Conservation (phyloP, 1,139 yeast species). For the Pneumocystis wakefieldiae region DNA sequence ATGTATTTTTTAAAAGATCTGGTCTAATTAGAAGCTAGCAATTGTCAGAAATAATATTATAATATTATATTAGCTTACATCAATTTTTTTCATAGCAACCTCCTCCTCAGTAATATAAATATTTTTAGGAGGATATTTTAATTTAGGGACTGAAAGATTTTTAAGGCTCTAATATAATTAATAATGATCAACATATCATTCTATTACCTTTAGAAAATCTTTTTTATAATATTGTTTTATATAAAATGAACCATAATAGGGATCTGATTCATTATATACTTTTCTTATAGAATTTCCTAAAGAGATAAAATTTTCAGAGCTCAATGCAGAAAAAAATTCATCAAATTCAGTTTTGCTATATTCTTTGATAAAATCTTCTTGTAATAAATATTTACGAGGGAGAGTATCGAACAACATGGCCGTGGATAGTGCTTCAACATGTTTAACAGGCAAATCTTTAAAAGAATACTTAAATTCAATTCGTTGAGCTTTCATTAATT, state of each 20-base stretch:
- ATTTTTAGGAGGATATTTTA: conserved; percentile 5
- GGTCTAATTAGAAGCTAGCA: not conserved
- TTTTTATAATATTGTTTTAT: conserved; percentile 20
- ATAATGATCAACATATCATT: conserved; percentile 87
- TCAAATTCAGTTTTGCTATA: conserved; percentile 43
- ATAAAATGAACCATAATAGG: conserved; percentile 30
- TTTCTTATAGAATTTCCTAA: not conserved
- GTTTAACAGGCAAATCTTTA: not conserved
- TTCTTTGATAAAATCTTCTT: conserved; percentile 38
- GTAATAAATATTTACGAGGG: conserved; percentile 46
- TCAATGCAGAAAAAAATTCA: conserved; percentile 37
- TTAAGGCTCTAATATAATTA: conserved; percentile 31
- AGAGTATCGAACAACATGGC: conserved; percentile 45
- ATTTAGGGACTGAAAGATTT: conserved; percentile 23
- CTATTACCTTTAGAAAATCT: conserved; percentile 36
- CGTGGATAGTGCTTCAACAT: conserved; percentile 20
- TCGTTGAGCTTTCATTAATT: conserved; percentile 33
- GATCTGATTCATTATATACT: not conserved
- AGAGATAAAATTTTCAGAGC: conserved; percentile 37
- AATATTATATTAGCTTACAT: not conserved
- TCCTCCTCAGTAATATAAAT: not conserved
- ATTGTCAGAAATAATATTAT: not conserved
- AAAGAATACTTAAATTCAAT: conserved; percentile 33
- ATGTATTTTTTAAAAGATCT: not conserved
- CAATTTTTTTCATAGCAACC: not conserved